Percentiles rank a stretch among this genome's conserved stretches.
These are phyloP conservation scores for Solanum etuberosum DNA, from an alignment of 257 asterid genomes.

Conservation along the genomic window DNA sequence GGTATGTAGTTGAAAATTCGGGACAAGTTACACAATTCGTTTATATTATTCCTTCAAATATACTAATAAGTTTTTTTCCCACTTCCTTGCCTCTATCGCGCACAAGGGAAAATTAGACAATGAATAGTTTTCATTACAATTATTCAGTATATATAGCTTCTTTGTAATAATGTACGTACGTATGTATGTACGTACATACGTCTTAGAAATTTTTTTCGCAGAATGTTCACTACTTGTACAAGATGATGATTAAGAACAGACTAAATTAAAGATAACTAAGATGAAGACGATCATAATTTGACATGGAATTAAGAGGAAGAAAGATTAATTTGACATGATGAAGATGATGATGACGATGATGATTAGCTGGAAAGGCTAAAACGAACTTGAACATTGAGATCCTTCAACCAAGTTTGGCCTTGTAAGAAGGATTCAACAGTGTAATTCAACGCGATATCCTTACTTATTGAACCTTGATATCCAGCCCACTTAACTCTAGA, in stretches of 20 bases:
- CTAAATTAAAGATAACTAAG: neutral
- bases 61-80: neutral
- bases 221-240: neutral
- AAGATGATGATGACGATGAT: neutral
- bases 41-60: neutral
- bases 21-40: neutral
- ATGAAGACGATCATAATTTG: neutral
- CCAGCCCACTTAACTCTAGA: conserved; percentile 67
- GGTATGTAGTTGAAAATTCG: neutral
- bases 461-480: conserved; percentile 19
- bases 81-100: neutral
- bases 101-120: neutral
- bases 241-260: neutral
- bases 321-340: neutral
- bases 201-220: neutral
- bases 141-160: neutral
- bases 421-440: conserved; percentile 60
- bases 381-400: conserved; percentile 29
- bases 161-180: neutral
- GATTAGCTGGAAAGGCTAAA: conserved; percentile 40
- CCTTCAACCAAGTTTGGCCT: conserved; percentile 40
- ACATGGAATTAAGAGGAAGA: neutral
- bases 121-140: neutral
- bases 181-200: neutral
- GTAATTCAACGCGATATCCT: conserved; percentile 42